Evolutionary conservation across 2,329 filamentous ascomycete species (phyloP).

Genomic region (Penicillium capsulatum): DNA sequence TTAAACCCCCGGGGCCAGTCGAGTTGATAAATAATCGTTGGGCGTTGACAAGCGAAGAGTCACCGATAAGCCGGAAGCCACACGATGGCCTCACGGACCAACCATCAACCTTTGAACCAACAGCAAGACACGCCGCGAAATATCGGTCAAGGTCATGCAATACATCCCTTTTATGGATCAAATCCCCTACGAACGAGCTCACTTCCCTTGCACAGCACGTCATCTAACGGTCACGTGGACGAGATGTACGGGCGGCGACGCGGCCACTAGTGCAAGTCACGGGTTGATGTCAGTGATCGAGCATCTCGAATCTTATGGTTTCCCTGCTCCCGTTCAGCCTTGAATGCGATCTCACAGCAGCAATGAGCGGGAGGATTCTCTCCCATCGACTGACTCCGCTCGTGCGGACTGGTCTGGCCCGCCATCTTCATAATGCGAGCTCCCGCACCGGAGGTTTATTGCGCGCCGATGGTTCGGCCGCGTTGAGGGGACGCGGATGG

Average conservation of each 20-base stretch:
- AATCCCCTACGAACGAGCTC: conserved; percentile 9
- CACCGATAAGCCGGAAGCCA: conserved; percentile 16
- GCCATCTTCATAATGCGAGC: conserved; percentile 59
- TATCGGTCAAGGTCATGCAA: too few species aligned
- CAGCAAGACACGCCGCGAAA: not conserved
- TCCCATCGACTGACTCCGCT: conserved; percentile 67
- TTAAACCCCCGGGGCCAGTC: conserved; percentile 1
- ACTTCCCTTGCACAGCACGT: conserved; percentile 26
- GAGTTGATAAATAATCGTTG: conserved; percentile 7
- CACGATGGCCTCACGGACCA: not conserved
- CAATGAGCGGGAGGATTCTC: conserved; percentile 70
- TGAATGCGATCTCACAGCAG: conserved; percentile 39
- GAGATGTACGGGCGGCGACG: conserved; percentile 25
- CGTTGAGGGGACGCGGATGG: conserved; percentile 64
- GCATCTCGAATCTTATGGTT: conserved; percentile 4
- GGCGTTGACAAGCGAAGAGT: conserved; percentile 18
- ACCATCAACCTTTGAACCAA: conserved; percentile 1
- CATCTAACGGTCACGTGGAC: conserved; percentile 30
- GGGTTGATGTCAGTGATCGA: conserved; percentile 26
- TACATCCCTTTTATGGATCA: not conserved
- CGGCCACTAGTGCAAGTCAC: conserved; percentile 35
- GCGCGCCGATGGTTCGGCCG: conserved; percentile 60
- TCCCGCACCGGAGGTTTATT: conserved; percentile 66
- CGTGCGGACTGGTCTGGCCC: conserved; percentile 59
- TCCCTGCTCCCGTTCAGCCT: conserved; percentile 13